These are phyloP conservation scores for Aristolochia contorta DNA, from an alignment of 164 flowering plant species.

Conservation along the genomic window DNA sequence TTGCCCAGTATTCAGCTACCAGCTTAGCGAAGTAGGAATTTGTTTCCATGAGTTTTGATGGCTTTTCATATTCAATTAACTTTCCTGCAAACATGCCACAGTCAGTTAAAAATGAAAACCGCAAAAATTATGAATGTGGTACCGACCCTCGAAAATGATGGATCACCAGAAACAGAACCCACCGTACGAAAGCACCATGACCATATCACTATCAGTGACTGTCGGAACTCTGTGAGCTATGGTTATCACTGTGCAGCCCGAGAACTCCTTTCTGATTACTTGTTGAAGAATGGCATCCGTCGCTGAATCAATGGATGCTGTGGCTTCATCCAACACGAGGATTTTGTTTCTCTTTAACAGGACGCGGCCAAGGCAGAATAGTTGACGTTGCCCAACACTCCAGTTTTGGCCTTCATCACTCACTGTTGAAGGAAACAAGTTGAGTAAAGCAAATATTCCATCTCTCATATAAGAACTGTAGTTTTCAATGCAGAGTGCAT, in stretches of 20 bases:
- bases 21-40: constrained; percentile 66
- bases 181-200: constrained; percentile 88
- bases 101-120: not conserved
- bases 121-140: not conserved
- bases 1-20: constrained; percentile 77
- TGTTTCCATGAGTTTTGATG: constrained; percentile 51
- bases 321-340: constrained; percentile 83
- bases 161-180: constrained; percentile 6
- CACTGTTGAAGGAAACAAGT: constrained; percentile 27
- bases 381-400: constrained; percentile 83
- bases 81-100: constrained; percentile 28
- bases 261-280: constrained; percentile 63
- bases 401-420: constrained; percentile 83
- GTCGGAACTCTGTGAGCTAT: constrained; percentile 90
- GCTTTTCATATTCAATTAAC: constrained; percentile 63
- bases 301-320: constrained; percentile 80
- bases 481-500: not conserved
- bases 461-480: too few species aligned
- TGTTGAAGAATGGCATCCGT: constrained; percentile 68
- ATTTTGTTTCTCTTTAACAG: constrained; percentile 58
- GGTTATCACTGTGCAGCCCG: constrained; percentile 57
- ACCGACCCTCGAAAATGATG: not conserved
- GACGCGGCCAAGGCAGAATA: constrained; percentile 78
- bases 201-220: constrained; percentile 79
- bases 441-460: not conserved